Evolutionary conservation across 2,329 filamentous ascomycete genomes (phyloP), one percentile per base, ranked within the genome.

Genomic region (Aspergillus costaricaensis): DNA sequence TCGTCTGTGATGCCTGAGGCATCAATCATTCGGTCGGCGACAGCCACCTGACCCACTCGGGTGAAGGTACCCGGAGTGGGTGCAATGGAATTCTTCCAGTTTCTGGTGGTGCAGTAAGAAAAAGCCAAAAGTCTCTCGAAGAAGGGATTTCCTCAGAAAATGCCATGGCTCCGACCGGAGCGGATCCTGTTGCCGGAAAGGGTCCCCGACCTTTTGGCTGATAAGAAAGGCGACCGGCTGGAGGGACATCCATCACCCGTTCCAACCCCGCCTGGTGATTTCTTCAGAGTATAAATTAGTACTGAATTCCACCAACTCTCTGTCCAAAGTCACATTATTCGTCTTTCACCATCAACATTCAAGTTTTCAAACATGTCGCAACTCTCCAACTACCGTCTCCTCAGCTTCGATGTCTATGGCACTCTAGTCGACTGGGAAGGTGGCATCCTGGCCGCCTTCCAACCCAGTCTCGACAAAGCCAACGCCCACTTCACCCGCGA

Each of bases 351-450:
- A 14, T 44, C 41, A 9, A 23, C 12, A 44, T 6, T 32, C 12
- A 10, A 14, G 12, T 32, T 17, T 10, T 25, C 25, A 25, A 23
- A 10, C 50, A 74, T 73, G 70, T 59, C 69, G 17, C 54, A 54
- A 38, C 67, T 76, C 19, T 66, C 68, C 8, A 70, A 77, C 56
- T 83, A 80, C 72, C 76, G 76, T 23, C 75, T 85, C 61, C 84
- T 91, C 53, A 87, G 86, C 68, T 92, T 93, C 76, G 90, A 94
- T 76, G 87, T 90, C 79, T 93, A 91, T 74, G 90, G 90, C 73
- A 94, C 91, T 0, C 82, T 93, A 3, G 85, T 93, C 62, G 89
- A 93, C 79, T 92, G 89, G 89, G 88, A 92, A 73, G 72, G 78
- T n/a, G 89, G 89, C 60, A 83, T 91, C 59, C 74, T 83, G 55